Base-by-base conservation (phyloP, 164 flowering plant genomes). In the Magnolia sinica region DNA sequence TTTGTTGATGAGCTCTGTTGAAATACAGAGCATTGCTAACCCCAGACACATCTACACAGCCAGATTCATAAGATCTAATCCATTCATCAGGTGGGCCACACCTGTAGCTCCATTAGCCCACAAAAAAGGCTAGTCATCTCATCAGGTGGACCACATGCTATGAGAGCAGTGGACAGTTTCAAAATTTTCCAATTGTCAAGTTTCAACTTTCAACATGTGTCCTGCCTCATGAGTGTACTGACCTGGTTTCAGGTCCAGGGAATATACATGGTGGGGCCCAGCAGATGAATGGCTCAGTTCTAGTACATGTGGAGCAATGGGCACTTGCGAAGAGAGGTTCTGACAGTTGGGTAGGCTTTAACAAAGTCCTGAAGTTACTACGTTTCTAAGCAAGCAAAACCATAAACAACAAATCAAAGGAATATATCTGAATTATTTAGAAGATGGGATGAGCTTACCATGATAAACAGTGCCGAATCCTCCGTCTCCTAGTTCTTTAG, bases 401-500 rank as follows among this genome's bases (percentile, higher is more conserved):
- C 49, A 68, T 10, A 27, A 16, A 14, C 71, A 27, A 24, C 13
- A 14, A 27, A 24, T 13, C 18, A 5, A 9, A 8, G 18, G 29
- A 2, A 68, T 68, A 29, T 11, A 10, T 24, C 8, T 13, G 49
- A 68, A 68, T 29, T 37, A 14, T 24, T 18, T 5, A 68, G 31
- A 13, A 68, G 71, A 68, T 31, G 22, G 45, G 71, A 65, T 31
- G n/a, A 7, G 0, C 66, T 73, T 82, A 82, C 87, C 87, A 64
- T 78, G 68, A 63, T 83, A 85, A 8, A 84, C 87, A 23, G 80
- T 79, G 14, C 86, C 86, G 69, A 81, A 83, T 51, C 84, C 86
- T 9, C 86, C 86, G 59, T 78, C 82, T 10, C 86, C 87, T 9
- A 85, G 82, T 75, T 85, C 86, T 72, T 70, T 80, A 18, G 86